A percentile compares a stretch with the other conserved stretches of the same genome.
phyloP scores from a whole-genome alignment of 306 rosid genomes.

The Hylodesmum podocarpum region DNA sequence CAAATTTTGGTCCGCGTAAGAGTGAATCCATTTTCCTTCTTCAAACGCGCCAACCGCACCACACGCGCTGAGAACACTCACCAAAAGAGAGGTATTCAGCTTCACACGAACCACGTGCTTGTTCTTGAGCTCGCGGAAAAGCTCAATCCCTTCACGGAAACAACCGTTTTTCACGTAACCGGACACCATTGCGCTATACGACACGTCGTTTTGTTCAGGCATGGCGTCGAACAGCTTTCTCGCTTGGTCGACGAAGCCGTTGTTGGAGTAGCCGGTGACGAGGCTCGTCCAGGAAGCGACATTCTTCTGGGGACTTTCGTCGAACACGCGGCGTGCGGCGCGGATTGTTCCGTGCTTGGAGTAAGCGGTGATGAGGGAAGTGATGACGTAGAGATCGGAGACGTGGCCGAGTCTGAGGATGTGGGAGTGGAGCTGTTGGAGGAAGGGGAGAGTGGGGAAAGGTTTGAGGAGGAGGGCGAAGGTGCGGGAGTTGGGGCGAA shows the following conservation, averaged over 20 bases:
- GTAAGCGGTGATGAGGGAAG: constrained; percentile 27
- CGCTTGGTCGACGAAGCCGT: constrained; percentile 33
- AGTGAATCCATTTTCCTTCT: constrained; percentile 46
- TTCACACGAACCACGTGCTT: neutral
- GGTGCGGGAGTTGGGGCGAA: constrained; percentile 38
- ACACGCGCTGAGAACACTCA: constrained; percentile 42
- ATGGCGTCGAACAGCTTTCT: constrained; percentile 29
- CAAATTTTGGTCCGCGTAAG: constrained; percentile 29
- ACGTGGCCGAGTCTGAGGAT: constrained; percentile 15
- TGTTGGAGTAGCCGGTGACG: constrained; percentile 30
- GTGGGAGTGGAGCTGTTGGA: constrained; percentile 28
- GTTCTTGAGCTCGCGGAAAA: constrained; percentile 27
- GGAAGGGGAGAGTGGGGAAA: neutral
- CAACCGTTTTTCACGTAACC: constrained; percentile 45
- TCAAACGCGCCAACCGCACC: constrained; percentile 37
- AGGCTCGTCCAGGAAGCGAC: constrained; percentile 48
- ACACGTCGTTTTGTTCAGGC: constrained; percentile 28
- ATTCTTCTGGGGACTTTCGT: constrained; percentile 31
- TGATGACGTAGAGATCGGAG: constrained; percentile 22
- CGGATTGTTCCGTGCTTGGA: neutral
- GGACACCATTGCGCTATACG: constrained; percentile 42
- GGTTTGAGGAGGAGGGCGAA: neutral
- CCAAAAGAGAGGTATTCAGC: constrained; percentile 28
- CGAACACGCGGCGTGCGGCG: constrained; percentile 36
- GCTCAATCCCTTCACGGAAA: constrained; percentile 30